Conservation (phyloP, 2,329 filamentous ascomycete genomes). For the Colletotrichum caudatum region DNA sequence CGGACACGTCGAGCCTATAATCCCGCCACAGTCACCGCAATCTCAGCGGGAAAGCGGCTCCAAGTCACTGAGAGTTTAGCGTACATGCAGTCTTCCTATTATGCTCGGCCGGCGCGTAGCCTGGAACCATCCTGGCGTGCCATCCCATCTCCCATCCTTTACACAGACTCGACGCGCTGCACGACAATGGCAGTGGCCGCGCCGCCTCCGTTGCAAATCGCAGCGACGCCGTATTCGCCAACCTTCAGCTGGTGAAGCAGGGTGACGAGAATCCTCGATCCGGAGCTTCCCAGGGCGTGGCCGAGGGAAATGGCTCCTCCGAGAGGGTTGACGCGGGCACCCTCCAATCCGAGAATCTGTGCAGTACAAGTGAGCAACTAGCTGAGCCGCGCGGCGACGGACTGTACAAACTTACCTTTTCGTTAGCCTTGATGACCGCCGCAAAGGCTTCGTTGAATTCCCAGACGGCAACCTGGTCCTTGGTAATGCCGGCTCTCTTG, state of each 20-base stretch:
- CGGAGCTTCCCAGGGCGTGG: constrained; percentile 93
- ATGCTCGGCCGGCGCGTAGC: background rate
- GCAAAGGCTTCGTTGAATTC: constrained; percentile 99
- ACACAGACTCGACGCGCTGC: constrained; percentile 77
- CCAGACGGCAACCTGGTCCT: constrained; percentile 93
- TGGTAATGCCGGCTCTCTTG: constrained; percentile 87
- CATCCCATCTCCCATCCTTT: constrained; percentile 37
- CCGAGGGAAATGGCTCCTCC: constrained; percentile 93
- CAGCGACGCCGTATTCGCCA: constrained; percentile 93
- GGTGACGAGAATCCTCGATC: constrained; percentile 89
- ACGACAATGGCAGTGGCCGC: constrained; percentile 93
- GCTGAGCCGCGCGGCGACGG: constrained; percentile 1
- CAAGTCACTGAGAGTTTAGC: constrained; percentile 7
- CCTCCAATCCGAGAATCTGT: constrained; percentile 82
- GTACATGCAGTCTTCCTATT: constrained; percentile 28
- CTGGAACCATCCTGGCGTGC: background rate
- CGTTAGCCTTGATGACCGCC: constrained; percentile 93
- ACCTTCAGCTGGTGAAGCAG: constrained; percentile 91
- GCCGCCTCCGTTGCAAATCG: constrained; percentile 97
- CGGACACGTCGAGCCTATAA: constrained; percentile 7
- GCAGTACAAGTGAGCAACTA: constrained; percentile 39
- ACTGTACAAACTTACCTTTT: constrained; percentile 69
- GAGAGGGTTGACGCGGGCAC: constrained; percentile 85
- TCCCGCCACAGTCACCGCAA: background rate
- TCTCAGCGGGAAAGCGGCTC: constrained; percentile 19